Percentiles rank a stretch among this genome's conserved stretches.
Evolutionary conservation across 1,139 yeast species (phyloP).

Genomic region (Candida albicans): DNA sequence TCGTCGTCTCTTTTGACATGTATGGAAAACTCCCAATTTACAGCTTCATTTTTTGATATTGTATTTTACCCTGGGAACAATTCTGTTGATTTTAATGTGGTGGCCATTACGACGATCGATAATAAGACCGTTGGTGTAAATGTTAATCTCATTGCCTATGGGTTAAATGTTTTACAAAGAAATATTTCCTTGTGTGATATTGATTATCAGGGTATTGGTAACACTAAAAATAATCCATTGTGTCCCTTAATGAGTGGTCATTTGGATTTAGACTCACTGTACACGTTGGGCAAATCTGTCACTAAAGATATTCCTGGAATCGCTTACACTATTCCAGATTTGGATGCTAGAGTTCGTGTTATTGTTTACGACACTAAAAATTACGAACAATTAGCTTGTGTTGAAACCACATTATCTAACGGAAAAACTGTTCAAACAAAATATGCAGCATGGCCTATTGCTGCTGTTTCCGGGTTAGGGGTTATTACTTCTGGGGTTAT

Average conservation of each 20-base stretch:
- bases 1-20: conserved; percentile 87
- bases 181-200: conserved; percentile 65
- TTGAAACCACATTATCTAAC: conserved; percentile 81
- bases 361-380: conserved; percentile 47
- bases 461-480: conserved; percentile 87
- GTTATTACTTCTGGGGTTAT: conserved; percentile 83
- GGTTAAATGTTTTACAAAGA: conserved; percentile 62
- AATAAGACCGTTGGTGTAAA: conserved; percentile 67
- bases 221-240: conserved; percentile 12
- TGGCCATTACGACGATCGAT: conserved; percentile 78
- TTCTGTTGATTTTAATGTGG: conserved; percentile 64
- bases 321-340: conserved; percentile 88
- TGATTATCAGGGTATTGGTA: conserved; percentile 41
- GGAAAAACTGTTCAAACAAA: conserved; percentile 94
- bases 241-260: conserved; percentile 92
- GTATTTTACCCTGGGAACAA: conserved; percentile 63
- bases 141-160: conserved; percentile 75
- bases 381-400: conserved; percentile 69
- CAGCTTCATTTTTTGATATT: conserved; percentile 86
- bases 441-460: conserved; percentile 97
- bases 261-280: conserved; percentile 63
- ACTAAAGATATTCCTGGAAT: conserved; percentile 67
- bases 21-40: conserved; percentile 85
- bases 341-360: conserved; percentile 89
- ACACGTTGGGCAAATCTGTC: conserved; percentile 43